Percentiles rank a stretch among this genome's conserved stretches.
Evolutionary conservation across 2,329 filamentous ascomycete species (phyloP).

Genomic region (Diaporthe ilicicola): DNA sequence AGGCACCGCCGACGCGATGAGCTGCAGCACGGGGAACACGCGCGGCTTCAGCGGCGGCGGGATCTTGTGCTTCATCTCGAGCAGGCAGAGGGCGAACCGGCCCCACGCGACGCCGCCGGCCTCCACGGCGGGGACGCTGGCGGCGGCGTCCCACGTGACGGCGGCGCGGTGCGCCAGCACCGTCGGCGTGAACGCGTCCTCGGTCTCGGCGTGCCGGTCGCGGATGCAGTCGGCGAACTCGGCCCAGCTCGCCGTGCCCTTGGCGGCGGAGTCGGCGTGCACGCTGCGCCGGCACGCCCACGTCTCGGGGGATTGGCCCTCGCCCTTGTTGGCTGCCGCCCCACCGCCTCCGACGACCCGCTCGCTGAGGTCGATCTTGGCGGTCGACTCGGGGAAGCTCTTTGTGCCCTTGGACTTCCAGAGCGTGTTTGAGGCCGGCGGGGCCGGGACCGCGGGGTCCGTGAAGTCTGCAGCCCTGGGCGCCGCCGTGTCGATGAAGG

Average conservation of each 20-base stretch:
- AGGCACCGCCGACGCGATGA: slow-evolving; percentile 57
- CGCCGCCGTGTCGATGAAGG: slow-evolving; percentile 65
- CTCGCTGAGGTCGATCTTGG: slow-evolving; percentile 62
- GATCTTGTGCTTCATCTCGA: slow-evolving; percentile 73
- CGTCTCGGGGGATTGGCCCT: slow-evolving; percentile 50
- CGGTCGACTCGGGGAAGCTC: slow-evolving; percentile 56
- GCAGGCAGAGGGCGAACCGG: slow-evolving; percentile 58
- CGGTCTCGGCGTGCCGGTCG: slow-evolving; percentile 63
- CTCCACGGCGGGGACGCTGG: slow-evolving; percentile 47
- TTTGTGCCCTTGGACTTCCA: slow-evolving; percentile 55
- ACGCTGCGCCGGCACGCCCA: slow-evolving; percentile 72
- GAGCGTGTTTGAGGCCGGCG: neutral
- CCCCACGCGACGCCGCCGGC: slow-evolving; percentile 51
- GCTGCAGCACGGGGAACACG: slow-evolving; percentile 72
- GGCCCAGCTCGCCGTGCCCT: slow-evolving; percentile 66
- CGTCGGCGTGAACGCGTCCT: slow-evolving; percentile 66
- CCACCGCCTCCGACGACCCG: slow-evolving; percentile 49
- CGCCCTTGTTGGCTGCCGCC: neutral
- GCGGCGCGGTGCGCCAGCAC: slow-evolving; percentile 58
- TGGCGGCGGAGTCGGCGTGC: slow-evolving; percentile 61
- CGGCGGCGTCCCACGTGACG: slow-evolving; percentile 53
- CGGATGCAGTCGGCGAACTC: slow-evolving; percentile 71
- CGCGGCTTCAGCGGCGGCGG: slow-evolving; percentile 68
- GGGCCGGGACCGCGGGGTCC: slow-evolving; percentile 35
- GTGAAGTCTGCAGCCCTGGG: slow-evolving; percentile 44